phyloP scores from a whole-genome alignment of 208 protist species.

The Trypanosoma mega region DNA sequence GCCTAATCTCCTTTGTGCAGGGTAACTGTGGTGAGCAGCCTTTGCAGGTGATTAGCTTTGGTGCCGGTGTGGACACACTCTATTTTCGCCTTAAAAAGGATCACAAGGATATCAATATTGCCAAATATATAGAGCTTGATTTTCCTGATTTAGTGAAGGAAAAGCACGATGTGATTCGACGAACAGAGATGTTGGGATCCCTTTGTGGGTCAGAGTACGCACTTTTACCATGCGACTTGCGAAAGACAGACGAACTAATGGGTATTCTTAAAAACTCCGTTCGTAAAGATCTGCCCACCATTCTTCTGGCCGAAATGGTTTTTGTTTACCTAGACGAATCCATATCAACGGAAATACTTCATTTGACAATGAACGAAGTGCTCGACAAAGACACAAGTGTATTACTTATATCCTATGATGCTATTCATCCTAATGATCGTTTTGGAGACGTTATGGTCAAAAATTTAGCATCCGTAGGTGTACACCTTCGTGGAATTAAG shows the following conservation, averaged over 20 bases:
- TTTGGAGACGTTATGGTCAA: constrained; percentile 90
- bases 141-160: constrained; percentile 77
- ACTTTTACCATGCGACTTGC: constrained; percentile 60
- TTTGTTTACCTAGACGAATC: constrained; percentile 86
- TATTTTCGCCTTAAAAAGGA: constrained; percentile 79
- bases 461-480: constrained; percentile 59
- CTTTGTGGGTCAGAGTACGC: constrained; percentile 50
- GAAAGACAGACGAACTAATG: constrained; percentile 43
- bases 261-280: constrained; percentile 48
- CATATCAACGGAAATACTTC: constrained; percentile 65
- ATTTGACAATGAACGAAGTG: constrained; percentile 47
- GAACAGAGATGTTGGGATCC: constrained; percentile 32
- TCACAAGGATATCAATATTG: constrained; percentile 52
- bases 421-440: constrained; percentile 83
- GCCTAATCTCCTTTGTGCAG: constrained; percentile 56
- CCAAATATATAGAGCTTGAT: constrained; percentile 79
- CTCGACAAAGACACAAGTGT: constrained; percentile 40
- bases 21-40: constrained; percentile 28
- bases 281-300: constrained; percentile 51
- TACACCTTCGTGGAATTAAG: constrained; percentile 68
- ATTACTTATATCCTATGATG: constrained; percentile 82
- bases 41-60: constrained; percentile 88
- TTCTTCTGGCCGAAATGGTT: constrained; percentile 88
- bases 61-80: constrained; percentile 87
- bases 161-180: constrained; percentile 63